These are phyloP conservation scores for Rhizopogon rudus DNA, from an alignment of 768 basidiomycete genomes.

Conservation along the genomic window DNA sequence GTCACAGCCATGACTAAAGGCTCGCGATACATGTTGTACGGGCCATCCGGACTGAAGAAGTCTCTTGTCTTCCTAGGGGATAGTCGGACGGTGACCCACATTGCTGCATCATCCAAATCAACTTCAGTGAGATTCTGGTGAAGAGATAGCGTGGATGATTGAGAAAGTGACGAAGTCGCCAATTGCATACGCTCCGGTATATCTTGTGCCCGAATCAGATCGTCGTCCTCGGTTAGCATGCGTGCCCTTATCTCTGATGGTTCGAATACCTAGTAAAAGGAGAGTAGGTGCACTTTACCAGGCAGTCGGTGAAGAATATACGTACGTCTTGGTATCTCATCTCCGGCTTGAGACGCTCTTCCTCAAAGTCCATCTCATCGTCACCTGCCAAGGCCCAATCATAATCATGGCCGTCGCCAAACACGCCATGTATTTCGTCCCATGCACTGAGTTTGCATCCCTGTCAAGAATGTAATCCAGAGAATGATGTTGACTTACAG, in stretches of 20 bases:
- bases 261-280: constrained; percentile 77
- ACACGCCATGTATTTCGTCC: constrained; percentile 94
- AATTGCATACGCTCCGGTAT: constrained; percentile 96
- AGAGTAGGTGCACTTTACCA: constrained; percentile 3
- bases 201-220: constrained; percentile 84
- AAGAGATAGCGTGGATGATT: constrained; percentile 52
- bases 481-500: constrained; percentile 46
- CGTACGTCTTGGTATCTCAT: constrained; percentile 83
- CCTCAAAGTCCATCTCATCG: constrained; percentile 50
- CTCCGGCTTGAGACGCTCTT: constrained; percentile 54
- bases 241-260: constrained; percentile 91
- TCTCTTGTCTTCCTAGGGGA: constrained; percentile 66
- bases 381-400: constrained; percentile 91
- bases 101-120: constrained; percentile 75
- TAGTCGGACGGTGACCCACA: constrained; percentile 83
- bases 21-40: constrained; percentile 52
- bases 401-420: constrained; percentile 95
- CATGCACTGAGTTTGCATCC: constrained; percentile 59
- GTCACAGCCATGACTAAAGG: constrained; percentile 78
- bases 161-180: constrained; percentile 76
- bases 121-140: constrained; percentile 62
- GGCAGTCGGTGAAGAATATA: constrained; percentile 5
- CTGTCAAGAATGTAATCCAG: constrained; percentile 5
- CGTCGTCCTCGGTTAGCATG: constrained; percentile 89
- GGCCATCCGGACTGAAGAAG: constrained; percentile 65